phyloP scores from a whole-genome alignment of 2,329 filamentous ascomycete genomes.

The Alternaria sp. region DNA sequence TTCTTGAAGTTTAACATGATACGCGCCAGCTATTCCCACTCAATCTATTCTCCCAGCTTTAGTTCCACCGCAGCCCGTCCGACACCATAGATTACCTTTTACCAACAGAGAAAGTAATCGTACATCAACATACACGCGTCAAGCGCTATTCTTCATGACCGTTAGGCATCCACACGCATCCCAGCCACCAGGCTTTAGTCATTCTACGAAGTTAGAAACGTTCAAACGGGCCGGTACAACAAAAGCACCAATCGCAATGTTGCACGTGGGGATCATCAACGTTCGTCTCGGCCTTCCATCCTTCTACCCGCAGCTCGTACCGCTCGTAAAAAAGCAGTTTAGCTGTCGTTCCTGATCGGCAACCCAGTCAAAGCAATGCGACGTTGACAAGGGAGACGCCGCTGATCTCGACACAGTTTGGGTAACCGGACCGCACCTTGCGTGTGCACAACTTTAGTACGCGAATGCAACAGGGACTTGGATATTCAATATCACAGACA shows the following conservation, averaged over 20 bases:
- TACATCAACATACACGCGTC: constrained; percentile 4
- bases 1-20: constrained; percentile 6
- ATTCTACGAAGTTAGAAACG: constrained; percentile 12
- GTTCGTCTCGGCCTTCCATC: constrained; percentile 11
- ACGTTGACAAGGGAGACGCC: constrained; percentile 5
- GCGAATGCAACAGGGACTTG: not conserved
- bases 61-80: constrained; percentile 15
- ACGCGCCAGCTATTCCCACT: constrained; percentile 7
- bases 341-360: constrained; percentile 1
- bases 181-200: constrained; percentile 14
- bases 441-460: constrained; percentile 5
- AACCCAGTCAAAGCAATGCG: constrained; percentile 10
- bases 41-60: constrained; percentile 13
- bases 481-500: constrained; percentile 9
- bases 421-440: constrained; percentile 8
- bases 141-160: constrained; percentile 4
- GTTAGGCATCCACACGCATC: constrained; percentile 8
- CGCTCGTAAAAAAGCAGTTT: constrained; percentile 10
- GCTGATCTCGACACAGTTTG: constrained; percentile 7
- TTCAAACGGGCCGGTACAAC: constrained; percentile 11
- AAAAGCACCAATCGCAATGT: constrained; percentile 17
- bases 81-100: not conserved
- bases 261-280: constrained; percentile 12
- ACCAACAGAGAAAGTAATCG: constrained; percentile 13
- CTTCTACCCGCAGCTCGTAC: constrained; percentile 13